Base-by-base conservation (phyloP, 768 basidiomycete genomes). In the Tricholoma flavovirens region DNA sequence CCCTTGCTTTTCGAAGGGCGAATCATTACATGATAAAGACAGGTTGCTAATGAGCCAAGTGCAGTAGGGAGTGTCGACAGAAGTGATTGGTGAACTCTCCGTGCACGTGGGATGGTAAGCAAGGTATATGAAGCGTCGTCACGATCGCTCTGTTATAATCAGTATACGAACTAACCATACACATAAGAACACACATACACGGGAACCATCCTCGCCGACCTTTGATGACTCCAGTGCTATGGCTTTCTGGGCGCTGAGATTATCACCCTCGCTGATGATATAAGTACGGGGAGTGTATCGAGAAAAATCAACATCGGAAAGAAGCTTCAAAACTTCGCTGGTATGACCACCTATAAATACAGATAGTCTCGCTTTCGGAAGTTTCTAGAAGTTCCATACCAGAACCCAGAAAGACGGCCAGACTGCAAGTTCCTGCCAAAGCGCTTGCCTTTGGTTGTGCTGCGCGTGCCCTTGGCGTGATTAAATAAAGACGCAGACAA, bases 341-440 rank as follows among this genome's bases (percentile, higher is more conserved):
- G 94, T 97, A 72, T 99, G 97, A 0, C 97, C 97, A 45, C 97
- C 96, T 98, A 66, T 32, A 29, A 35, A 42, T 48, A 53, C 53
- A 57, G 60, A 53, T 60, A 55, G 40, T 58, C 43, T 55, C 56
- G 17, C 55, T 36, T 24, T 32, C 17, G 45, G 50, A 19, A 5
- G n/a, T 36, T n/a, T n/a, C 17, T 26, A 33, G 51, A 14, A 38
- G 55, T 24, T 22, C 19, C 77, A 65, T 64, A 90, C 95, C 95
- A 68, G 96, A 98, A 56, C 96, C 96, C 11, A 98, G 81, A 65
- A 98, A 97, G 51, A 97, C 83, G 3, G 90, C 93, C 14, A 97
- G 71, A 35, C 67, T 74, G 53, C 75, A 72, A 3, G 66, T 69
- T 42, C 65, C 56, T 35, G 60, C 49, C 11, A 36, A 38, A 29